phyloP scores from a whole-genome alignment of 2,329 filamentous ascomycete genomes.

The Diplodia intermedia region DNA sequence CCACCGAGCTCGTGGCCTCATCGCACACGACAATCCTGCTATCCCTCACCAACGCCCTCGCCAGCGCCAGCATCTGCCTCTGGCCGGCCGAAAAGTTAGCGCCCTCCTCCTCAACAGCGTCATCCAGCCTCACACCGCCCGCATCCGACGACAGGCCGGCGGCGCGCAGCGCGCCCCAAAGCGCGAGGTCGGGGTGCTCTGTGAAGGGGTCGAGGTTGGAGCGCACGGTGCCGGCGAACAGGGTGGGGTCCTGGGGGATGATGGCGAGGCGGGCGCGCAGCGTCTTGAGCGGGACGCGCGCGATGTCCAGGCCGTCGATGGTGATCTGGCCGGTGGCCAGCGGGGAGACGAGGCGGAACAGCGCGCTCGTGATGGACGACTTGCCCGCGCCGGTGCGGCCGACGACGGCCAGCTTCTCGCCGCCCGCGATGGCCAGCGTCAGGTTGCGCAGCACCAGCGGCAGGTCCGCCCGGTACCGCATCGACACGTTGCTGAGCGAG shows the following conservation, averaged over 20 bases:
- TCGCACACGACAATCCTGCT: slow-evolving; percentile 95
- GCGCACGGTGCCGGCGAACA: slow-evolving; percentile 81
- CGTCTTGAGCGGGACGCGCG: slow-evolving; percentile 75
- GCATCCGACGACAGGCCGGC: slow-evolving; percentile 39
- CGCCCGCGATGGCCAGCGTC: slow-evolving; percentile 72
- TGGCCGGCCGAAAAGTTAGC: slow-evolving; percentile 96
- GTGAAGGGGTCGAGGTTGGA: slow-evolving; percentile 82
- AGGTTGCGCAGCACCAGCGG: slow-evolving; percentile 59
- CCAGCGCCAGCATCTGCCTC: slow-evolving; percentile 92
- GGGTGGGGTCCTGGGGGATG: slow-evolving; percentile 83
- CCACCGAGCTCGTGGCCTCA: slow-evolving; percentile 90
- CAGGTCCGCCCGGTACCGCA: slow-evolving; percentile 58
- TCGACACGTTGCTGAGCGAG: slow-evolving; percentile 57
- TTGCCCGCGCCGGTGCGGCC: slow-evolving; percentile 85
- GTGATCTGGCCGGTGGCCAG: slow-evolving; percentile 56
- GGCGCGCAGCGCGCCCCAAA: slow-evolving; percentile 74
- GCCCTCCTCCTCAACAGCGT: slow-evolving; percentile 87
- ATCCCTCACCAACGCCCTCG: slow-evolving; percentile 84
- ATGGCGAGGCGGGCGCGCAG: slow-evolving; percentile 78
- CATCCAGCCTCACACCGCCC: slow-evolving; percentile 83
- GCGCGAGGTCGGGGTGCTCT: slow-evolving; percentile 76
- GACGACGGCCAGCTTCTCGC: slow-evolving; percentile 81
- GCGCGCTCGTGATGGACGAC: slow-evolving; percentile 80
- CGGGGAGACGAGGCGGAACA: slow-evolving; percentile 71
- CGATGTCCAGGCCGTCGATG: slow-evolving; percentile 65